These are phyloP conservation scores for Thermoascus crustaceus DNA, from an alignment of 2,329 filamentous ascomycete species.

Conservation along the genomic window DNA sequence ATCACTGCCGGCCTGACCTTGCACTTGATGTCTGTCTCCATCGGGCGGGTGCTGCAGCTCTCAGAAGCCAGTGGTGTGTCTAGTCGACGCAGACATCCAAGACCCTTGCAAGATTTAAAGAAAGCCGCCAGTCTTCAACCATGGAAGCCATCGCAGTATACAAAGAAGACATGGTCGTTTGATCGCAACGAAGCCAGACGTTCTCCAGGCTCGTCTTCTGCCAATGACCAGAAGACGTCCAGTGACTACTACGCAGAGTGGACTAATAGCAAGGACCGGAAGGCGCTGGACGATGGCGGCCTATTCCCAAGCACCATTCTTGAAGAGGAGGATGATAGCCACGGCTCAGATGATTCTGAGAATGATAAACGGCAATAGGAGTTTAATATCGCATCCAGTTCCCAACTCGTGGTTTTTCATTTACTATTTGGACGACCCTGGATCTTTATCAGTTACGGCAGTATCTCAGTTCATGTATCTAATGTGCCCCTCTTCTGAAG, in stretches of 20 bases:
- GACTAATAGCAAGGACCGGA: slow-evolving; percentile 2
- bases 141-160: not conserved
- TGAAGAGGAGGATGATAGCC: slow-evolving; percentile 63
- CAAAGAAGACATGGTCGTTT: not conserved
- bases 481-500: too few relatives aligned
- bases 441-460: too few relatives aligned
- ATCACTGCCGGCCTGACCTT: slow-evolving; percentile 48
- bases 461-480: too few relatives aligned
- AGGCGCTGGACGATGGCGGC: slow-evolving; percentile 28
- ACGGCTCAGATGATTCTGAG: slow-evolving; percentile 25
- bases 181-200: not conserved
- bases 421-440: too few relatives aligned
- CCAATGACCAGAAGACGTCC: not conserved
- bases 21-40: not conserved
- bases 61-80: not conserved
- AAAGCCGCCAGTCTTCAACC: not conserved
- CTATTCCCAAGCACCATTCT: slow-evolving; percentile 60
- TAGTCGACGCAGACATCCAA: not conserved
- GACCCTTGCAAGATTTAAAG: not conserved
- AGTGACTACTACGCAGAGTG: slow-evolving; percentile 8
- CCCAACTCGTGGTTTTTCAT: too few relatives aligned
- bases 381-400: too few relatives aligned
- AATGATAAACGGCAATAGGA: too few relatives aligned
- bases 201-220: not conserved
- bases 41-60: not conserved